Base-by-base conservation (phyloP, 345 rosid genomes). In the Erysimum cheiranthoides region DNA sequence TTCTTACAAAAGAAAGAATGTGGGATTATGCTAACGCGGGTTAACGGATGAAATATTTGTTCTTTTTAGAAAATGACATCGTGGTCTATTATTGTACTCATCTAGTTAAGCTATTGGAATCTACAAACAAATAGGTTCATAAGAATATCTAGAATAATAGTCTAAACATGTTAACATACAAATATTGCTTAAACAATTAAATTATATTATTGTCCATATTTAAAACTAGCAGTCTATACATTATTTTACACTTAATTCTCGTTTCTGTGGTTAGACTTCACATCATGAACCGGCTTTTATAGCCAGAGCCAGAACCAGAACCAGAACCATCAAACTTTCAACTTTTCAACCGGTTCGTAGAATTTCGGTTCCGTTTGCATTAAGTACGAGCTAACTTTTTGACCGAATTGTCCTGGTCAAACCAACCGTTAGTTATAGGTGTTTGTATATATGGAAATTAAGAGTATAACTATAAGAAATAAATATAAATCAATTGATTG, bases 291-390 rank as follows among this genome's bases (percentile, higher is more conserved):
- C 25, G 35, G 50, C 36, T 60, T 46, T 61, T 39, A 8, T 30
- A 72, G 61, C 51, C 60, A 28, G 39, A 73, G 3, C 10, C 25
- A 21, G 25, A 8, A 18, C 43, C 61, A 74, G 39, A 73, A 8
- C 10, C 25, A 21, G 25, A 8, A 18, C 43, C 61, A 74, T 74
- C 73, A 74, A 75, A 75, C 78, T 75, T 75, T 75, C 79, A 69
- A 76, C 28, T 38, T 21, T 50, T 58, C 8, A n/a, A 69, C 18
- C 58, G 58, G 61, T 61, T 68, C 21, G 45, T 60, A 51, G 74
- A 75, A 68, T 51, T 60, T 75, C 74, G 47, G 79, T 51, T 75
- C 49, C 31, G 10, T 60, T 60, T n/a, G 69, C 63, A 75, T 40
- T 75, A 61, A 61, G 3, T 39, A 40, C 50, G 50, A 76, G 53